Conservation (phyloP, 768 basidiomycete genomes). For the Postia placenta region DNA sequence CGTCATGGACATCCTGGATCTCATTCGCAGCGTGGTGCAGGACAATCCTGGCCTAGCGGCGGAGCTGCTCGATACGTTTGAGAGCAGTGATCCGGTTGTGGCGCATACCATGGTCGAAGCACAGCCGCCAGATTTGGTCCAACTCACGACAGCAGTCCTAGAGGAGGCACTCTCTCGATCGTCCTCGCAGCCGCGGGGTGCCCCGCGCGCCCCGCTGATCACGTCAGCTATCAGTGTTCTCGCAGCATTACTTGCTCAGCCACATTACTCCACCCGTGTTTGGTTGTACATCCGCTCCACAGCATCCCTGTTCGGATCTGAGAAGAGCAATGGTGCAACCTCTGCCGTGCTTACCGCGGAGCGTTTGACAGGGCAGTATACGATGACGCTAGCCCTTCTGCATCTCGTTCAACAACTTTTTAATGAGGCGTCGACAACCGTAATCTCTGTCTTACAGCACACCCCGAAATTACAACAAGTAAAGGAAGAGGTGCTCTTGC, state of each 20-base stretch:
- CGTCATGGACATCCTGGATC: constrained; percentile 70
- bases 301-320: constrained; percentile 66
- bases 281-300: constrained; percentile 88
- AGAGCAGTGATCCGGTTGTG: constrained; percentile 48
- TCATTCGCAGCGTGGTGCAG: constrained; percentile 71
- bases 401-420: constrained; percentile 73
- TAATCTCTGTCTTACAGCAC: constrained; percentile 40
- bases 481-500: constrained; percentile 79
- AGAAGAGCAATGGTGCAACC: constrained; percentile 47
- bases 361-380: constrained; percentile 67
- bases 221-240: constrained; percentile 81
- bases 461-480: constrained; percentile 60
- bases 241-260: constrained; percentile 66
- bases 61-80: constrained; percentile 61
- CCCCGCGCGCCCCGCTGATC: constrained; percentile 56
- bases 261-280: constrained; percentile 72
- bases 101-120: constrained; percentile 46
- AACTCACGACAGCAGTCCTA: constrained; percentile 74
- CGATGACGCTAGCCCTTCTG: constrained; percentile 76
- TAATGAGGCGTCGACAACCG: constrained; percentile 59
- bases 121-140: constrained; percentile 66
- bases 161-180: constrained; percentile 67
- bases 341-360: constrained; percentile 66
- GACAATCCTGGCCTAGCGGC: constrained; percentile 61
- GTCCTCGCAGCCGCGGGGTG: constrained; percentile 28